Evolutionary conservation across 2,329 filamentous ascomycete species (phyloP), one percentile per base, ranked within the genome.

Genomic region (Beauveria rudraprayagi): DNA sequence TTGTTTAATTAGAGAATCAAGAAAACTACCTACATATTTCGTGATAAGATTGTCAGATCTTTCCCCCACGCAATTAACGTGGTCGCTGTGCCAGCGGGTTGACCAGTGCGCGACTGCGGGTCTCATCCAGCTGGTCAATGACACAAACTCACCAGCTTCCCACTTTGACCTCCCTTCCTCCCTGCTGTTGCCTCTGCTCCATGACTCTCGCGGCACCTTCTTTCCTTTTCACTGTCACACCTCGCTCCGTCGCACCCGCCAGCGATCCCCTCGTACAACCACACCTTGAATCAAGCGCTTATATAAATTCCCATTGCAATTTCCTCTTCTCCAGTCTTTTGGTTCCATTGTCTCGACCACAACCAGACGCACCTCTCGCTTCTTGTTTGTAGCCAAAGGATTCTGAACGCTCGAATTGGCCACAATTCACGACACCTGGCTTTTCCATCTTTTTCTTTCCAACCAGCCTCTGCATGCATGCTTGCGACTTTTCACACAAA

Each of bases 51-150:
- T 37, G 11, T 37, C 34, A 37, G 34, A 37, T 37, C 11, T 37
- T 37, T 37, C 11, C 34, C 34, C 34, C 34, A 37, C 34, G 34
- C 22, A 43, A 34, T 59, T 53, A 43, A 59, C 40, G 56, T 47
- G 34, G 56, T 52, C 56, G 56, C 48, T 24, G 30, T 59, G 47
- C 34, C 56, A 59, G 56, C 56, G 56, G 56, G 46, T 52, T 59
- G 46, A 51, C 30, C 61, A 61, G 55, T 50, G 56, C 60, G 63
- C 63, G 54, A 57, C 63, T 26, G 59, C 44, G 55, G 56, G 56
- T 43, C 56, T 30, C 24, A 30, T 28, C 14, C 41, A 22, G 7
- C n/a, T n/a, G 9, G 22, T 19, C 43, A 11, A 19, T 22, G n/a
- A 11, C 19, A 11, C 43, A 17, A 51, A 17, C 48, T 47, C 43